These are phyloP conservation scores for Phytophthora hybrid DNA, from an alignment of 352 stramenopile species.

Conservation along the genomic window DNA sequence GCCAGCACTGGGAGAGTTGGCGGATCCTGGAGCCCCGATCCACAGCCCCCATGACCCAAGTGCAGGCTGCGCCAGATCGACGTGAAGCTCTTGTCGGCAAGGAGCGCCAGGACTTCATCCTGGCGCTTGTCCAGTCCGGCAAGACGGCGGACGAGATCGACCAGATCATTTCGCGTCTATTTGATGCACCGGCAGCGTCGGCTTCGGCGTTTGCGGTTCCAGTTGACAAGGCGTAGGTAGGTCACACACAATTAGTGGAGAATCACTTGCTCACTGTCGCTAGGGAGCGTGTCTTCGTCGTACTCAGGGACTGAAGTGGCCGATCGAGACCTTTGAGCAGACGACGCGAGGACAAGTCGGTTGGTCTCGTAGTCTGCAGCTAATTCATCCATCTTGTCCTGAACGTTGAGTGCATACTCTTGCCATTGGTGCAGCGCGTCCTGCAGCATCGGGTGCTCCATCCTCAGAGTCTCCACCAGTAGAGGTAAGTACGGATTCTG, in stretches of 20 bases:
- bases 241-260: not conserved
- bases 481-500: constrained; percentile 52
- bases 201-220: constrained; percentile 14
- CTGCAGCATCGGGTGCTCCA: constrained; percentile 35
- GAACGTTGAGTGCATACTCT: constrained; percentile 26
- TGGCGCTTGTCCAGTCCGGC: constrained; percentile 38
- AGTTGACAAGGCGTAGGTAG: constrained; percentile 26
- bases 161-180: constrained; percentile 37
- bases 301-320: not conserved
- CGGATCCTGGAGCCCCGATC: constrained; percentile 34
- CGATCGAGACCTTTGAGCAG: not conserved
- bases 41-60: not conserved
- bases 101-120: constrained; percentile 29
- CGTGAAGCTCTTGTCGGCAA: constrained; percentile 14
- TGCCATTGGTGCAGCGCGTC: constrained; percentile 39
- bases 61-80: constrained; percentile 1
- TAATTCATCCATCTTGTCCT: constrained; percentile 36
- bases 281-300: constrained; percentile 6
- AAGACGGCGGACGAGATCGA: constrained; percentile 41
- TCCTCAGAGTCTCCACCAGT: constrained; percentile 40
- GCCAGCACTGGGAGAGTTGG: constrained; percentile 31
- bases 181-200: constrained; percentile 21
- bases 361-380: constrained; percentile 49
- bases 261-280: constrained; percentile 20
- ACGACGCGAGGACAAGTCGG: constrained; percentile 27